phyloP scores from a whole-genome alignment of 768 basidiomycete species.

The Hygrophoropsis aurantiaca region DNA sequence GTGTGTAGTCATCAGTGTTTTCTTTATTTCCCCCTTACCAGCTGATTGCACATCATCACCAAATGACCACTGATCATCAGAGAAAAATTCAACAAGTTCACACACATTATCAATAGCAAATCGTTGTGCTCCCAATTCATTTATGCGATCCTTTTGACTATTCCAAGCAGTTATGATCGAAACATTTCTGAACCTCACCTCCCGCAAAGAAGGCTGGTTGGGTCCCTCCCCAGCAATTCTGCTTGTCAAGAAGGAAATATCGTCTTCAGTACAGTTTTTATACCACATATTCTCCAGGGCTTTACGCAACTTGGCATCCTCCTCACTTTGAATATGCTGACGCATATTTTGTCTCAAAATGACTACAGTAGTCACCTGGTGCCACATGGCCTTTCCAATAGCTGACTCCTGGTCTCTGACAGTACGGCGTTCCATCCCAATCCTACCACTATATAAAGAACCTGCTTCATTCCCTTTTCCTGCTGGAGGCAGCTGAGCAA shows the following conservation, averaged over 20 bases:
- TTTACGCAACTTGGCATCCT: slow-evolving; percentile 27
- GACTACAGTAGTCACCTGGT: slow-evolving; percentile 35
- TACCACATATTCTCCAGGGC: slow-evolving; percentile 39
- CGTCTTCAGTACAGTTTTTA: slow-evolving; percentile 36
- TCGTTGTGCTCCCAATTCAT: slow-evolving; percentile 34
- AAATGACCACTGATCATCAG: slow-evolving; percentile 12
- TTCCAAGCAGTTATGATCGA: slow-evolving; percentile 40
- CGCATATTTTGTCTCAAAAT: slow-evolving; percentile 37
- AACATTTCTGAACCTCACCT: slow-evolving; percentile 27
- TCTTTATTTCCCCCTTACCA: no score
- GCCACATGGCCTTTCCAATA: slow-evolving; percentile 33
- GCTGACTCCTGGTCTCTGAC: slow-evolving; percentile 16
- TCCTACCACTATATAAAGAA: slow-evolving; percentile 18
- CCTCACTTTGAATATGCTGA: slow-evolving; percentile 18
- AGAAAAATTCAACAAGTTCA: slow-evolving; percentile 25
- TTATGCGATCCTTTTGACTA: slow-evolving; percentile 37
- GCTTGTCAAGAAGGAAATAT: slow-evolving; percentile 34
- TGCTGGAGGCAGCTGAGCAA: slow-evolving; percentile 42
- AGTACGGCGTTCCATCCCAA: slow-evolving; percentile 1
- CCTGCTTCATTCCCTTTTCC: background rate
- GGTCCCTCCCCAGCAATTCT: slow-evolving; percentile 16
- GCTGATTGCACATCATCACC: background rate
- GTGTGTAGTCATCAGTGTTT: background rate
- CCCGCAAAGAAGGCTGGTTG: slow-evolving; percentile 7
- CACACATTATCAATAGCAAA: slow-evolving; percentile 24